Percentiles rank a stretch among this genome's conserved stretches.
Conservation (phyloP, 2,329 filamentous ascomycete genomes). For the Calonectria naviculata region DNA sequence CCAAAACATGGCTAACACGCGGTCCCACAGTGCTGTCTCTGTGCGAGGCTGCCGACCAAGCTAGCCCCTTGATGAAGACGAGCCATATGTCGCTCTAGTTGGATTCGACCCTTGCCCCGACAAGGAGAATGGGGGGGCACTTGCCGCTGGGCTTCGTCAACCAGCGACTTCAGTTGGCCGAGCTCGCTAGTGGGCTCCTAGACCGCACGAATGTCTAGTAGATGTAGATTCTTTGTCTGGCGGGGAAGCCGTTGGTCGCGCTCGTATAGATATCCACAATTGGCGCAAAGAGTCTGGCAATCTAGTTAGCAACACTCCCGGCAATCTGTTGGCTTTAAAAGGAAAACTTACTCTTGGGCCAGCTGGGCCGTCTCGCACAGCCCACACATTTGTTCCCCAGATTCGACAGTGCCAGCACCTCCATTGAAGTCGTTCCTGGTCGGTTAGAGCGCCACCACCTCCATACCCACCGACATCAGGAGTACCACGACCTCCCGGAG, state of each 20-base stretch:
- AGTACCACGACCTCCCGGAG: constrained; percentile 79
- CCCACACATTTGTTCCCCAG: constrained; percentile 93
- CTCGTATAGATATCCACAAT: constrained; percentile 91
- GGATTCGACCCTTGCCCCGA: constrained; percentile 17
- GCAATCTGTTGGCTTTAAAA: background rate
- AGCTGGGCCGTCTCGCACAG: constrained; percentile 88
- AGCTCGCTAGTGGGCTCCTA: constrained; percentile 40
- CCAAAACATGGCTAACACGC: constrained; percentile 32
- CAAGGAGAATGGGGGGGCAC: constrained; percentile 18
- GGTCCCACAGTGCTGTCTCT: constrained; percentile 20
- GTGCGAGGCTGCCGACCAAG: constrained; percentile 8
- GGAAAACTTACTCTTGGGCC: constrained; percentile 78
- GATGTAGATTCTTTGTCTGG: constrained; percentile 54
- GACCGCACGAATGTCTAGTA: constrained; percentile 45
- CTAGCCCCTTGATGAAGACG: constrained; percentile 5
- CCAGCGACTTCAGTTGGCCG: constrained; percentile 26
- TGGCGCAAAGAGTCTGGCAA: constrained; percentile 84
- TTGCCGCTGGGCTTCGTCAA: constrained; percentile 10
- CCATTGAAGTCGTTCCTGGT: constrained; percentile 86
- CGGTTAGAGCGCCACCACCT: constrained; percentile 75
- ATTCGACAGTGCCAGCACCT: constrained; percentile 88
- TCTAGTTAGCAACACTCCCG: constrained; percentile 22
- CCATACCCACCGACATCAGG: constrained; percentile 83
- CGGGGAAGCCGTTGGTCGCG: constrained; percentile 83
- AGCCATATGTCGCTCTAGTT: background rate